Base-by-base conservation (phyloP, 2,329 filamentous ascomycete genomes). In the Fusarium decemcellulare region DNA sequence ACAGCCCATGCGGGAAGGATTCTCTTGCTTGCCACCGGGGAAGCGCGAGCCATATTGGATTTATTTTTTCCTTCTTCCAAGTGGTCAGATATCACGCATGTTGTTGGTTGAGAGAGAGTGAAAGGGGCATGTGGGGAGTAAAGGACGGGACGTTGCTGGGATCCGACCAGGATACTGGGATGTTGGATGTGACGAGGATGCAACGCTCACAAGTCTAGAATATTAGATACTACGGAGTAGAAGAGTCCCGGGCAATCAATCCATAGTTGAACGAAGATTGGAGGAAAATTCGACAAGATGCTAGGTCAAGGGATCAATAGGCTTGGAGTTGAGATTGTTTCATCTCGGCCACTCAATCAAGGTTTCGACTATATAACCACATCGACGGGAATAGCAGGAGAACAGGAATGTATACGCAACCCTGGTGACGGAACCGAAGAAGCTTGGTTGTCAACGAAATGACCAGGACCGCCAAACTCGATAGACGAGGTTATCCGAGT, bases 401-500 rank as follows among this genome's bases (percentile, higher is more conserved):
- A 50, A 51, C 32, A 18, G 23, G 40, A 39, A 47, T 23, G 12
- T 29, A 27, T 8, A 32, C 40, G 18, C 36, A 12, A 52, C 12
- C 34, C 43, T 16, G 11, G 14, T 42, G 30, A 43, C 57, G 12
- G 48, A 42, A 48, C 57, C 66, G 55, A 29, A 27, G 46, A 68
- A 18, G 23, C 23, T 23, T 23, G 23, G 23, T 23, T 23, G 23
- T 23, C 23, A 23, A 23, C 23, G 23, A 23, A 23, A 23, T 23
- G 23, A 23, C 23, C 23, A 23, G 23, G 23, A 23, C 23, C 5
- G 23, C 23, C 23, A 23, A 70, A 50, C 44, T 46, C 58, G 57
- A 70, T 67, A 59, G 58, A 70, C 62, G 58, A 68, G 47, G 51
- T 69, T 59, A 40, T 43, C 56, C 30, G 40, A 53, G 47, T 39